These are phyloP conservation scores for Glonium stellatum DNA, from an alignment of 495 filamentous ascomycete species.

Conservation along the genomic window DNA sequence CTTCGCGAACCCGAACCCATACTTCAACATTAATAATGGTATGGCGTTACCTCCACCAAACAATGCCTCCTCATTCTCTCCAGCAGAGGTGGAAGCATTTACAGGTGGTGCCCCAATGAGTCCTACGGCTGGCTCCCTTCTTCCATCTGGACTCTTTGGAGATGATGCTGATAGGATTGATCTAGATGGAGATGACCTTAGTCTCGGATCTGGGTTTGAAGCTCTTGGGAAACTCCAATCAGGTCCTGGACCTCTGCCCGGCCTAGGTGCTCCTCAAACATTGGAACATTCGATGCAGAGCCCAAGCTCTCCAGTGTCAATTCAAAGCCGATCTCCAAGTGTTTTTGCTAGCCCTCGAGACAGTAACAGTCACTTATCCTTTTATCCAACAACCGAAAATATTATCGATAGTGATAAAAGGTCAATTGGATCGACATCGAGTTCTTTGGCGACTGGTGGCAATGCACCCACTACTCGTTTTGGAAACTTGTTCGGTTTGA, in stretches of 20 bases:
- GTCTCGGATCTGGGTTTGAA: conserved; percentile 3
- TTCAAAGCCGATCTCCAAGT: conserved; percentile 33
- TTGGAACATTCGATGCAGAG: conserved; percentile 22
- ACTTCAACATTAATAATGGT: conserved; percentile 37
- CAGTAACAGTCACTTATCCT: conserved; percentile 30
- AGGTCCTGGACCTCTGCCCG: conserved; percentile 16
- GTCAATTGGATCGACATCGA: conserved; percentile 34
- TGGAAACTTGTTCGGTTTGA: conserved; percentile 35
- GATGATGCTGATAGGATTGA: conserved; percentile 28
- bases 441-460: conserved; percentile 26
- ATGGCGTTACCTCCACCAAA: conserved; percentile 24
- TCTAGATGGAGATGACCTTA: conserved; percentile 17
- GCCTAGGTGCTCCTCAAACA: conserved; percentile 28
- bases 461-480: conserved; percentile 29
- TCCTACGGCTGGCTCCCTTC: conserved; percentile 35
- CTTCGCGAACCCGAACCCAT: conserved; percentile 24
- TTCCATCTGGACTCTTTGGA: conserved; percentile 38
- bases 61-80: conserved; percentile 21
- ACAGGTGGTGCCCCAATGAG: conserved; percentile 37
- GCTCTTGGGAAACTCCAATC: background rate
- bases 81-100: conserved; percentile 33
- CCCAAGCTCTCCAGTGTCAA: conserved; percentile 33
- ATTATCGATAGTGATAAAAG: conserved; percentile 33
- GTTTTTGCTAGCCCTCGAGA: conserved; percentile 37
- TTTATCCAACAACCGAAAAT: conserved; percentile 25